Base-by-base conservation (phyloP, 352 stramenopile genomes). In the Globisporangium perplexum region DNA sequence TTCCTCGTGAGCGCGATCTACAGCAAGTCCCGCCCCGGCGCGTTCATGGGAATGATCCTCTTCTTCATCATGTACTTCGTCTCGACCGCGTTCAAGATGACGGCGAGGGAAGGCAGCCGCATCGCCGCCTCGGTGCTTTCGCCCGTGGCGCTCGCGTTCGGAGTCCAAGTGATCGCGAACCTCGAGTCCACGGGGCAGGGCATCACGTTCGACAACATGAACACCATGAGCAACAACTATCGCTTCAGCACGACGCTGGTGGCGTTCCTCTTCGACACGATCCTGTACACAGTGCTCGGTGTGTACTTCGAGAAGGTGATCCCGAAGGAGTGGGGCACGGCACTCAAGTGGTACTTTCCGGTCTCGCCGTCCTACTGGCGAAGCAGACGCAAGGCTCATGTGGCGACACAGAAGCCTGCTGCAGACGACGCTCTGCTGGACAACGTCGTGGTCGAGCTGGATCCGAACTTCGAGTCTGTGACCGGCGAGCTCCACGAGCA, bases 271-370 rank as follows among this genome's bases (percentile, higher is more conserved):
- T 38, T 97, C 7, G 94, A 98, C 55, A 69, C 77, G 12, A 42
- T 97, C 18, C 35, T 97, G 26, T 97, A 97, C 59, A 89, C 74
- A 17, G 28, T 97, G 0, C 51, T 98, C 4, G 94, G 83, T 2
- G 67, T 85, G 20, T 98, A 98, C 65, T 77, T 98, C 20, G 93
- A 97, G 48, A 78, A 95, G 53, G 90, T 98, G 1, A 57, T 98
- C 2, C 94, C 95, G 6, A 93, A 88, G 39, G 81, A 97, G 33
- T 97, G 94, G 54, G 95, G 95, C 6, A 86, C 83, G 31, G 73
- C 69, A 0, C 60, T 86, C 31, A 95, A 95, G 22, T 98, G 89
- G 83, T 98, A 98, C 59, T 98, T 98, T 65, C 77, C 83, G 0
- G 31, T 97, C 6, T 85, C 78, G 12, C 75, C 71, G 5, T 81